Evolutionary conservation across 2,329 filamentous ascomycete genomes (phyloP).

Genomic region (Harringtonia aguacate): DNA sequence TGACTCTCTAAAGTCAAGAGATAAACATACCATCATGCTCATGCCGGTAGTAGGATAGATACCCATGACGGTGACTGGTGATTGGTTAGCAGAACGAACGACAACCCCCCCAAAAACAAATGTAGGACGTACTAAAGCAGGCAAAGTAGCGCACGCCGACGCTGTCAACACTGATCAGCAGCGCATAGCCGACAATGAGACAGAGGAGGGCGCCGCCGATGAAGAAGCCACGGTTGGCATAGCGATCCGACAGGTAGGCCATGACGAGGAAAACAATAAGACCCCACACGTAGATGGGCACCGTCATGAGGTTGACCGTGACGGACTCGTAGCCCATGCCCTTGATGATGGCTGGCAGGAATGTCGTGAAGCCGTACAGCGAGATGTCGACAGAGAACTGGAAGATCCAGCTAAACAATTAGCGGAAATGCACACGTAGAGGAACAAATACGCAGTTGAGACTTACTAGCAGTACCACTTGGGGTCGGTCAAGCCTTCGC

Average conservation of each 20-base stretch:
- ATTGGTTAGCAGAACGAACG: no score
- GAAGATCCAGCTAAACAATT: conserved; percentile 17
- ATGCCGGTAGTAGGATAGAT: conserved; percentile 20
- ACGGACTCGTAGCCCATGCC: conserved; percentile 22
- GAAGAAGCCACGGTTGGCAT: conserved; percentile 13
- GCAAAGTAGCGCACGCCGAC: conserved; percentile 15
- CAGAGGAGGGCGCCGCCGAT: conserved; percentile 13
- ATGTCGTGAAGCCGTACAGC: conserved; percentile 21
- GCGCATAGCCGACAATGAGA: conserved; percentile 19
- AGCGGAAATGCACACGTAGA: no score
- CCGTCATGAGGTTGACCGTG: conserved; percentile 21
- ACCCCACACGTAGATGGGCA: conserved; percentile 19
- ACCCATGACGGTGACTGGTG: conserved; percentile 10
- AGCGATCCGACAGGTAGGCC: conserved; percentile 17
- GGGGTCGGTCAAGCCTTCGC: conserved; percentile 11
- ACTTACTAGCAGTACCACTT: conserved; percentile 24
- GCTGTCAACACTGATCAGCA: conserved; percentile 18
- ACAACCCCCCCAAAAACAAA: background rate
- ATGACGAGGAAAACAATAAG: conserved; percentile 16
- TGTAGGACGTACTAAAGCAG: background rate
- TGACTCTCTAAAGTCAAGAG: no score
- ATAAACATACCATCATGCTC: conserved; percentile 20
- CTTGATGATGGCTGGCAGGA: conserved; percentile 22
- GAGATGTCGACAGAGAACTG: conserved; percentile 22
- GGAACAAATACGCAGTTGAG: no score